Base-by-base conservation (phyloP, 306 rosid species). In the Malus fusca region DNA sequence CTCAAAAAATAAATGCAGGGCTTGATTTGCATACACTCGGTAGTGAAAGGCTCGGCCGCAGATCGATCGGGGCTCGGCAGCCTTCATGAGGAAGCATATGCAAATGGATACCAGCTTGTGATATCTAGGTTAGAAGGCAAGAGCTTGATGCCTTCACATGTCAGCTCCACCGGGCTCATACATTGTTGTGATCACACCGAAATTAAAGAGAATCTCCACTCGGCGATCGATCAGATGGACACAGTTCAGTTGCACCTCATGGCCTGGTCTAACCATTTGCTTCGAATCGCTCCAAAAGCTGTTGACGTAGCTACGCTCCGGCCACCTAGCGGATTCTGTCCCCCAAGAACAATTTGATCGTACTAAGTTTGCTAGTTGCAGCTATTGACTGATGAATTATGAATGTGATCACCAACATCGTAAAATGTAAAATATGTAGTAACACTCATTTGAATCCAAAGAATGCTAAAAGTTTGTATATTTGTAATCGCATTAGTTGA, bases 61-160 rank as follows among this genome's bases (percentile, higher is more conserved):
- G 88, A 84, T 35, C 79, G 87, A 11, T 79, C 85, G 6, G 87
- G 90, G 43, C 75, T 87, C 22, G 53, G 77, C 11, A 66, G 30
- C 22, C 77, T 87, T 30, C 78, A 70, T 44, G 83, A 77, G 33
- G 88, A 84, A 65, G 88, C 90, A 63, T 63, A 11, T 51, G 73
- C 66, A 15, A 75, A 52, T 61, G 85, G 84, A 11, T 66, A 75
- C 72, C 72, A 74, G 21, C 82, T 84, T 28, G 80, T 82, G 74
- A 77, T 87, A 25, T 84, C 90, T 43, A 75, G 87, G 37, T 22
- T 84, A 58, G 88, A 84, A 78, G 78, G 83, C 59, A 87, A 80
- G 81, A 82, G 78, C 77, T 22, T 84, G 35, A 79, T 82, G 73
- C 90, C 90, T n/a, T 82, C 86, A 7, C 60, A 64, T 18, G 83